Evolutionary conservation across 73 alveolate genomes (phyloP), one percentile per base, ranked within the genome.

Genomic region (Stentor roeselii): DNA sequence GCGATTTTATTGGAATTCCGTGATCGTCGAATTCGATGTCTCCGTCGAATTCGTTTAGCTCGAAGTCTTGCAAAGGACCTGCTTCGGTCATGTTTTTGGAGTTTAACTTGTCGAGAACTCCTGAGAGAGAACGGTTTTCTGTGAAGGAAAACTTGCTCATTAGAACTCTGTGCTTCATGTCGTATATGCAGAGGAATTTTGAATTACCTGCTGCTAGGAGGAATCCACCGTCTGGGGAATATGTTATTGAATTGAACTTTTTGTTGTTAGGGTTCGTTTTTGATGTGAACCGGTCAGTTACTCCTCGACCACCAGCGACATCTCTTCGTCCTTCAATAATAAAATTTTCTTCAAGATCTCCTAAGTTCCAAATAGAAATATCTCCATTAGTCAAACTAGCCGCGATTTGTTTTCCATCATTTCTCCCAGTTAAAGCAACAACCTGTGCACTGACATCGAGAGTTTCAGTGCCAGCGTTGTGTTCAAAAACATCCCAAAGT

Each of bases 141-240:
- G 98, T 89, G 31, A 94, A 78, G 15, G 86, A 89, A 86, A 92
- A 89, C 89, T 94, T 85, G 76, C 91, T 87, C 59, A 94, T 86
- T 78, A 96, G 84, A 4, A 94, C 86, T 85, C 86, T 93, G 87
- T 88, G 85, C 82, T 84, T 86, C 92, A 89, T 80, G 86, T 96
- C 98, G 91, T 96, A 96, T 15, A 96, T 83, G 82, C 95, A 93
- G 78, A 93, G 88, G 86, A 89, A 90, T 86, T 94, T 94, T 59
- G 96, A 88, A 86, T 92, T 94, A 36, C 98, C 98, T 36, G 98
- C 98, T 59, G 97, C 96, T 59, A 96, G 84, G 76, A 91, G 76
- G 27, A 92, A 74, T 82, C 92, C 93, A 32, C 98, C 98, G 30
- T 92, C 92, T 40, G 96, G 90, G 87, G 91, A 90, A 83, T 88